Base-by-base conservation (phyloP, 352 stramenopile species). In the Peronospora belbahrii region DNA sequence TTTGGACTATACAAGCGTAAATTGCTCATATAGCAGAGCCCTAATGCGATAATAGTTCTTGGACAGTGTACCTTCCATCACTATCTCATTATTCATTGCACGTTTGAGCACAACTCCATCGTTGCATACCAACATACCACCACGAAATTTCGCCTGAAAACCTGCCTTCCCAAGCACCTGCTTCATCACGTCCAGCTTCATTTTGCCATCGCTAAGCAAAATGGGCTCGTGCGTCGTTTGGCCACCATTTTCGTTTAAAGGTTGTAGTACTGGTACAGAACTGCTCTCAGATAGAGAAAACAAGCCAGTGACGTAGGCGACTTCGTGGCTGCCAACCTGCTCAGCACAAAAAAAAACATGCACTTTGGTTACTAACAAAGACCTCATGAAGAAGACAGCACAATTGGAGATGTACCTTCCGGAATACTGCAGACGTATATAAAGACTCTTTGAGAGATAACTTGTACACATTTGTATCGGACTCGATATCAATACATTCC, bases 401-500 rank as follows among this genome's bases (percentile, higher is more conserved):
- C 11, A 6, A 11, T 35, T 5, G 11, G 19, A 19, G 41, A 43
- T 71, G 15, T 44, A 89, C 82, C 63, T 93, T 92, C 23, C 76
- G 74, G 61, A 94, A 94, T 3, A 85, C 59, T 0, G 75, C 70
- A 11, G 81, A 84, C 4, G 81, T 88, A 54, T 94, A 94, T 17
- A 94, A 51, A 33, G 81, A 85, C 33, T 94, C 83, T 43, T 90
- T 93, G 35, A 94, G 65, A 2, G 80, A 75, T 10, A 94, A 59
- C 52, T 94, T 94, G 74, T 88, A 93, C 40, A 94, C 80, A 25
- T 89, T 94, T 43, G 83, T 94, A 52, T 92, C 83, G 18, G 81
- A 93, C 48, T 94, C 83, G 36, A 94, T 94, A 52, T 94, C 83
- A 48, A 94, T 91, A 52, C 81, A 93, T 40, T 94, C 83, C 70